Evolutionary conservation across 805 yeast genomes (phyloP), one percentile per base, ranked within the genome.

Genomic region (Pichia scutulata): DNA sequence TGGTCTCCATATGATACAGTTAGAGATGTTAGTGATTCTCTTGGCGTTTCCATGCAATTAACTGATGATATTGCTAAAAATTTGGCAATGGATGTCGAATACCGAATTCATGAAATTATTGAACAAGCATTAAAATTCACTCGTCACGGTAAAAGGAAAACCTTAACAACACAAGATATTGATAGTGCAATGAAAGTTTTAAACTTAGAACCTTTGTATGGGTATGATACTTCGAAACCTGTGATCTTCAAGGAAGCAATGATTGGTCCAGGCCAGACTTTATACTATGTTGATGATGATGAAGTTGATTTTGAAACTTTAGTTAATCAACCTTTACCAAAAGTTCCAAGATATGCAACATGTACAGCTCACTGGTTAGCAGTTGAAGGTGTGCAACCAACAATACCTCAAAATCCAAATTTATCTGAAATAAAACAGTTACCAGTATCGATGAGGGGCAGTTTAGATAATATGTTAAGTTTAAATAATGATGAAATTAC

Each of bases 1-100:
- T 92, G 98, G 99, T 90, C 98, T 10, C 97, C 98, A 8, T 83
- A 86, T 52, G 98, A 93, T 66, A 93, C 99, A 0, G 97, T 95
- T 26, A 86, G 84, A 61, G 99, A 93, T 71, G 96, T 88, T 16
- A 96, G 97, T 0, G 99, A 93, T 63, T 78, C 89, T 2, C 72
- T 93, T 12, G 99, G 99, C 1, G 75, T 93, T 37, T 67, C 75
- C 3, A 80, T 72, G 51, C 69, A 66, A 51, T 71, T 93, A 44
- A 86, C 88, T 30, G 98, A 92, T 48, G 99, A 95, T 53, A 96
- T 92, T 2, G 86, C 97, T 44, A 87, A 89, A 62, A 88, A 93
- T 55, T 71, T 93, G 54, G 98, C 99, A 7, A 93, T 93, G 99
- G 99, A 93, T 65, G 95, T 93, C n/a, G 99, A 93, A 70, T 93